A percentile compares a stretch with the other conserved stretches of the same genome.
Conservation (phyloP, 2,329 filamentous ascomycete species). For the Xylaria sp. region DNA sequence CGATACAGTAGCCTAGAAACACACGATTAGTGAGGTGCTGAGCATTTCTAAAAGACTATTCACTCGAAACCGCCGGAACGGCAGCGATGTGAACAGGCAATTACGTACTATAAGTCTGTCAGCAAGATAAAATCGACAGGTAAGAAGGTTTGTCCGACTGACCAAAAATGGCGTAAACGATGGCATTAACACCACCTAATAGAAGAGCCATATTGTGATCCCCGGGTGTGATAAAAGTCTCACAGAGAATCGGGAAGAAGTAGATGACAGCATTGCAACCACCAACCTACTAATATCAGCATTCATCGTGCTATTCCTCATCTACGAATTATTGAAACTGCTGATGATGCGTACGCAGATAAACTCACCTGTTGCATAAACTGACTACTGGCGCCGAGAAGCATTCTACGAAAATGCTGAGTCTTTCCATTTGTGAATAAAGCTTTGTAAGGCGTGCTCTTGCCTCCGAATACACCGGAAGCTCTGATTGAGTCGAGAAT, state of each 20-base stretch:
- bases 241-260: constrained; percentile 70
- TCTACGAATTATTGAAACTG: background rate
- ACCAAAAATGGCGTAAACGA: constrained; percentile 70
- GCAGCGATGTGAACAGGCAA: background rate
- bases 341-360: background rate
- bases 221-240: constrained; percentile 53
- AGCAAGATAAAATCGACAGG: constrained; percentile 1
- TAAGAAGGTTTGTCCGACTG: background rate
- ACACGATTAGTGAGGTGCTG: constrained; percentile 17
- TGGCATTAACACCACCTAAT: constrained; percentile 65
- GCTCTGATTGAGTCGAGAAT: constrained; percentile 72
- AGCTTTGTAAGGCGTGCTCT: constrained; percentile 61
- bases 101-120: constrained; percentile 34
- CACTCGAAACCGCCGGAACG: background rate
- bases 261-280: constrained; percentile 69
- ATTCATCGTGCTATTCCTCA: background rate
- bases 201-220: constrained; percentile 61
- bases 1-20: constrained; percentile 58
- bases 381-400: constrained; percentile 68
- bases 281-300: constrained; percentile 51
- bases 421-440: constrained; percentile 72
- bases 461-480: constrained; percentile 56
- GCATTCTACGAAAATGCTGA: constrained; percentile 72
- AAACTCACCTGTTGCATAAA: constrained; percentile 66
- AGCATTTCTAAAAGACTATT: background rate